A percentile compares a stretch with the other conserved stretches of the same genome.
Evolutionary conservation across 2,329 filamentous ascomycete genomes (phyloP).

Genomic region (Mycosphaerella sp.): DNA sequence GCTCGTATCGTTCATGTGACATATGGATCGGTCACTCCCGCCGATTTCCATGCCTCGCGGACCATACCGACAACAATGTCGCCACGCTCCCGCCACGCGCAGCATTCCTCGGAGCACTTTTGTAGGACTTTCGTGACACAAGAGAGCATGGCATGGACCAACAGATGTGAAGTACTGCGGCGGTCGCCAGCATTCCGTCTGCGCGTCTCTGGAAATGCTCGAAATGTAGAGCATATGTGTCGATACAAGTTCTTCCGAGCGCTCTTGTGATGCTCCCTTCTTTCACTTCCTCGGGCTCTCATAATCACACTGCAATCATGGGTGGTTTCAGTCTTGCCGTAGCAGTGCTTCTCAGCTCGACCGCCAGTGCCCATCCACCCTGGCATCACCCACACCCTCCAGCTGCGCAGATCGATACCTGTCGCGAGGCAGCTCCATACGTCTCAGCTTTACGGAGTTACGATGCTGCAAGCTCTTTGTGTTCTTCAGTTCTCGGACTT

Average conservation of each 20-base stretch:
- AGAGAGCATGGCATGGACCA: constrained; percentile 4
- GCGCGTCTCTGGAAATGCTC: not conserved
- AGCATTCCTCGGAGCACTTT: constrained; percentile 7
- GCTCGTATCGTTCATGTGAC: no score
- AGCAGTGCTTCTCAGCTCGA: not conserved
- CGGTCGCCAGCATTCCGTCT: constrained; percentile 4
- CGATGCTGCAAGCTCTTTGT: constrained; percentile 6
- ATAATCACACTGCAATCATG: not conserved
- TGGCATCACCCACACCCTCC: not conserved
- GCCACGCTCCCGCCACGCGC: constrained; percentile 4
- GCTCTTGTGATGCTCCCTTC: not conserved
- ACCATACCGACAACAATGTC: not conserved
- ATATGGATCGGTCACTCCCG: not conserved
- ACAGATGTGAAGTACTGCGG: not conserved
- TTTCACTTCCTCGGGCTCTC: not conserved
- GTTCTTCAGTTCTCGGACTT: constrained; percentile 5
- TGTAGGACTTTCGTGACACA: not conserved
- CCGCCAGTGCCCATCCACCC: not conserved
- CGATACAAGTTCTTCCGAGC: not conserved
- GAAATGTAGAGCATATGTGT: not conserved
- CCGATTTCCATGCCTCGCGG: not conserved
- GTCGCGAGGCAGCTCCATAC: constrained; percentile 6
- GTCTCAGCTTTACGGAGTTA: constrained; percentile 5
- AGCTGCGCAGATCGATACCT: not conserved
- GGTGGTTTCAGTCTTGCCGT: not conserved